Evolutionary conservation across 2,329 filamentous ascomycete species (phyloP), one percentile per base, ranked within the genome.

Genomic region (Clarireedia sp.): DNA sequence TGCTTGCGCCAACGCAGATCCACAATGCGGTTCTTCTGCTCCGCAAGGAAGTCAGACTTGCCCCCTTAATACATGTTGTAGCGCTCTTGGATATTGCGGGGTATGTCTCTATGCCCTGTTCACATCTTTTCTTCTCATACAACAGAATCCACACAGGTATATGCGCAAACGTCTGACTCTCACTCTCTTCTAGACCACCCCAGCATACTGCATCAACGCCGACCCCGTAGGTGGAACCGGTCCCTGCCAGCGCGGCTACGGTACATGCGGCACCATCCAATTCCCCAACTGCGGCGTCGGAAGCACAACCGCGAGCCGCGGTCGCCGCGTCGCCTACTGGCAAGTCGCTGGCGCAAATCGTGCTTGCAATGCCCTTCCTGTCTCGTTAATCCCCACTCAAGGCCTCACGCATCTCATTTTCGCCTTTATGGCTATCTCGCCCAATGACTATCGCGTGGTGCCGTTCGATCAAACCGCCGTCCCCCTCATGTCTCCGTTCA

Each of bases 371-470:
- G 54, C 50, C 1, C 60, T 72, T 6, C 54, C 46, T 5, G 69
- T 71, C 0, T 40, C 47, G 1, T 62, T 72, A 16, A 69, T 75
- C 51, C 64, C 68, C 14, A 68, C 63, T 0, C 58, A 51, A 1
- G 65, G 63, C 0, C 59, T 69, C 14, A 70, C 64, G 1, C 68
- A 70, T 47, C 40, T 73, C 23, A 71, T 72, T 58, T 71, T 68
- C 45, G 72, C 74, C 0, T 78, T 77, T 54, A 71, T 69, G 0
- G 69, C 67, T 23, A 70, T 77, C 48, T 68, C 75, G 41, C 69
- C 74, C 0, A 48, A 48, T 0, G 68, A 68, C 0, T 73, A 64
- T 44, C 51, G 59, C 0, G 56, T 67, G 2, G 51, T 58, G 0
- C 67, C 71, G 0, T 70, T 67, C 56, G 59, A 64, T 41, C n/a